phyloP scores from a whole-genome alignment of 1,139 yeast genomes.

The Protomyces lactucae-debilis region DNA sequence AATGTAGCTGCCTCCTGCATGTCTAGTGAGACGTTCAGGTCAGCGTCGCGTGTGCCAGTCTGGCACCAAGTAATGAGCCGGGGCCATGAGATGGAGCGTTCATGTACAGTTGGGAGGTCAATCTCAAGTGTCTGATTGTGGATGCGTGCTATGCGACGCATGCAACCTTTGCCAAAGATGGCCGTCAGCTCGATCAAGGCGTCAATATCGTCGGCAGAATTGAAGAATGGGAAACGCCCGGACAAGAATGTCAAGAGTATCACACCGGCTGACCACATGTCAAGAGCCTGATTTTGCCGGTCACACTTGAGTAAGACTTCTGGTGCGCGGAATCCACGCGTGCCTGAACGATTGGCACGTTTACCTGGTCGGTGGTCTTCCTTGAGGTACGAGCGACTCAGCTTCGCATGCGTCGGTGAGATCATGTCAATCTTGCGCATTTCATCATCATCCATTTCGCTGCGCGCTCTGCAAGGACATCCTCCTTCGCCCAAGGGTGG shows the following conservation, averaged over 20 bases:
- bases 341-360: slow-evolving; percentile 96
- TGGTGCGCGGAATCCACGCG: slow-evolving; percentile 94
- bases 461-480: slow-evolving; percentile 30
- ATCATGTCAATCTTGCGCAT: slow-evolving; percentile 1
- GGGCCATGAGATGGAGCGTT: slow-evolving; percentile 40
- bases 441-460: slow-evolving; percentile 22
- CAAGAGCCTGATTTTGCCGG: slow-evolving; percentile 71
- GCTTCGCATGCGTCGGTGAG: slow-evolving; percentile 29
- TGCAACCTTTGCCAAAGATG: slow-evolving; percentile 72
- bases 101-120: slow-evolving; percentile 47
- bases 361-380: slow-evolving; percentile 79
- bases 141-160: slow-evolving; percentile 69
- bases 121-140: slow-evolving; percentile 89
- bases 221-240: slow-evolving; percentile 78
- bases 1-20: slow-evolving; percentile 47
- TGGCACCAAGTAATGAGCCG: slow-evolving; percentile 42
- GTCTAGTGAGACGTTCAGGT: slow-evolving; percentile 35
- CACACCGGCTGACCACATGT: slow-evolving; percentile 91
- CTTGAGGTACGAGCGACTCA: slow-evolving; percentile 66
- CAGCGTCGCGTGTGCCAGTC: slow-evolving; percentile 9
- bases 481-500: no score
- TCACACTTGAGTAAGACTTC: slow-evolving; percentile 86
- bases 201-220: slow-evolving; percentile 86
- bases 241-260: slow-evolving; percentile 67
- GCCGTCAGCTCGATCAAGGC: slow-evolving; percentile 79